A percentile compares a stretch with the other conserved stretches of the same genome.
Evolutionary conservation across 768 basidiomycete genomes (phyloP).

Genomic region (Tylopilus plumbeoviolaceoides): DNA sequence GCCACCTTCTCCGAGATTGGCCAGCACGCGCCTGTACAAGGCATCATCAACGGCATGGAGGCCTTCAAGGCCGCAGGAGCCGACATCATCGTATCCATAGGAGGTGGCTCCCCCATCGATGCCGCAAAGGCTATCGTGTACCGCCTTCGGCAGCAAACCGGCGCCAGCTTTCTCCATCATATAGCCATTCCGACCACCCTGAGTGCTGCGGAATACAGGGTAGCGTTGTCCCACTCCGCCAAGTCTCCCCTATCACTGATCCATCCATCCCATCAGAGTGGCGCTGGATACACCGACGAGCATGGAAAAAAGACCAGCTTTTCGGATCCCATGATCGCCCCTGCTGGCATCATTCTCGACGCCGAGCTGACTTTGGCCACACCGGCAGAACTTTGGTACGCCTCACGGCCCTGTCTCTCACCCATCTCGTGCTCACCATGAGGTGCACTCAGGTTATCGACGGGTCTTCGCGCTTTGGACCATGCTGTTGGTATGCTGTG

Average conservation of each 20-base stretch:
- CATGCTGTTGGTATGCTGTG: constrained; percentile 64
- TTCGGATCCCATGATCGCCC: constrained; percentile 52
- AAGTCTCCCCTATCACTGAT: not conserved
- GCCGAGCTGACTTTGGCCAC: constrained; percentile 70
- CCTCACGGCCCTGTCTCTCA: constrained; percentile 3
- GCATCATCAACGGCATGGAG: constrained; percentile 54
- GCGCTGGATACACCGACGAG: constrained; percentile 70
- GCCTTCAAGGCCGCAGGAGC: constrained; percentile 53
- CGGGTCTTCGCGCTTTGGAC: constrained; percentile 74
- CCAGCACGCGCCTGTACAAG: constrained; percentile 66
- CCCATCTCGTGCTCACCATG: constrained; percentile 8
- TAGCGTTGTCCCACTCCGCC: constrained; percentile 26
- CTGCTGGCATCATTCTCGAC: constrained; percentile 73
- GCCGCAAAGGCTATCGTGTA: constrained; percentile 71
- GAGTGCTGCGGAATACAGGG: constrained; percentile 74
- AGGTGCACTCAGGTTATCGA: constrained; percentile 55
- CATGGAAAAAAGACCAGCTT: constrained; percentile 59
- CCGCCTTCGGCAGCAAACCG: constrained; percentile 52
- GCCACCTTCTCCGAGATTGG: constrained; percentile 72
- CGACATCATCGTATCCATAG: constrained; percentile 68
- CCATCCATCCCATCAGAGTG: constrained; percentile 37
- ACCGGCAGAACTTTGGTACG: constrained; percentile 69
- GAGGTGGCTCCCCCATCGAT: constrained; percentile 80
- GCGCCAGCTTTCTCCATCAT: constrained; percentile 51
- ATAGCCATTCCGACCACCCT: constrained; percentile 82